These are phyloP conservation scores for Calocybe gangraenosa DNA, from an alignment of 768 basidiomycete species.

Conservation along the genomic window DNA sequence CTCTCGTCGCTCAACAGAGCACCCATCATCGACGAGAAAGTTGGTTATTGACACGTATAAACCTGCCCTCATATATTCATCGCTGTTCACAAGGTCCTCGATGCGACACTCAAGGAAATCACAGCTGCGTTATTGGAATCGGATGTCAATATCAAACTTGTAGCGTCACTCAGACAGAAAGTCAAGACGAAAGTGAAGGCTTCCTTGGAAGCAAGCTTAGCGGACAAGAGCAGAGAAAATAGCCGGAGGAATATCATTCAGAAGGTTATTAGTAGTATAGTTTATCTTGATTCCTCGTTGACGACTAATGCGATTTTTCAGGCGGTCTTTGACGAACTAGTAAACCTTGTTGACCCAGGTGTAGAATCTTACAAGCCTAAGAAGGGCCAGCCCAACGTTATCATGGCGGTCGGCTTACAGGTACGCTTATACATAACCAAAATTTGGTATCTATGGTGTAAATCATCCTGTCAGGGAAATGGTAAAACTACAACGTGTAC, in stretches of 20 bases:
- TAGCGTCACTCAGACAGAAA: slow-evolving; percentile 79
- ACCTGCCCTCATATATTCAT: slow-evolving; percentile 6
- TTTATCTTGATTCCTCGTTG: neutral
- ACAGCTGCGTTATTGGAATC: slow-evolving; percentile 91
- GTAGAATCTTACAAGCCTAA: slow-evolving; percentile 95
- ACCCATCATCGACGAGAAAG: slow-evolving; percentile 90
- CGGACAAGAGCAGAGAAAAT: slow-evolving; percentile 72
- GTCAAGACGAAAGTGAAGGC: slow-evolving; percentile 90
- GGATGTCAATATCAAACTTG: slow-evolving; percentile 98
- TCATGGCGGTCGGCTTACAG: slow-evolving; percentile 98
- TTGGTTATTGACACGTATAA: slow-evolving; percentile 24
- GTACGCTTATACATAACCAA: slow-evolving; percentile 34
- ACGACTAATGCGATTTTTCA: slow-evolving; percentile 24
- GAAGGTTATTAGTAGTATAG: slow-evolving; percentile 64
- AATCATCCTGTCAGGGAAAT: slow-evolving; percentile 59
- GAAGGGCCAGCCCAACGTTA: slow-evolving; percentile 89
- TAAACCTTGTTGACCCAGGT: slow-evolving; percentile 91
- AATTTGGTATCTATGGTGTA: neutral
- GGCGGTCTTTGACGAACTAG: slow-evolving; percentile 97
- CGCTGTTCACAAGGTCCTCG: slow-evolving; percentile 65
- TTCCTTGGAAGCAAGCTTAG: slow-evolving; percentile 55
- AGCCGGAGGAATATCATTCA: slow-evolving; percentile 89
- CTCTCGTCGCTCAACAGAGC: slow-evolving; percentile 85
- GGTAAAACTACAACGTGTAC: slow-evolving; percentile 99
- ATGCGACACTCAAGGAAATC: slow-evolving; percentile 92